phyloP scores from a whole-genome alignment of 257 asterid species.

The Solanum microdontum region DNA sequence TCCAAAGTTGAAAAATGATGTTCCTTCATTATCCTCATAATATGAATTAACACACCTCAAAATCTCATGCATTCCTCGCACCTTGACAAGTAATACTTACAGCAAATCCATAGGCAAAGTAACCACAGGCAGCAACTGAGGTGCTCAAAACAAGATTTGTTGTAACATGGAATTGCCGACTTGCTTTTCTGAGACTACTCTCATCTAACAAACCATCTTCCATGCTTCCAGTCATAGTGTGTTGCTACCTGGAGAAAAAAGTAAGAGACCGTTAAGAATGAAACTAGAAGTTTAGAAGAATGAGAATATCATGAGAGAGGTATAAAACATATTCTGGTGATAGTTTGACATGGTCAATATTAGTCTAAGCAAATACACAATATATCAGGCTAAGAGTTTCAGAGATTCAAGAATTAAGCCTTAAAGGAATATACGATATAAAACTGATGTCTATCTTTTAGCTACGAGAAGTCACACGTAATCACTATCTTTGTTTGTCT shows the following conservation, averaged over 20 bases:
- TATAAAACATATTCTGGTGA: neutral
- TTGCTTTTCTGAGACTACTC: neutral
- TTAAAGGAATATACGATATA: neutral
- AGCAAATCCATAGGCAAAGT: slow-evolving; percentile 14
- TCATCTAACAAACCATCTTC: neutral
- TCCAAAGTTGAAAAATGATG: neutral
- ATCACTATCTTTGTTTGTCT: neutral
- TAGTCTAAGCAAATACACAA: neutral
- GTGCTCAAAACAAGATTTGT: slow-evolving; percentile 3
- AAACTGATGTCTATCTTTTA: neutral
- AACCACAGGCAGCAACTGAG: slow-evolving; percentile 9
- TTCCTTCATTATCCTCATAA: neutral
- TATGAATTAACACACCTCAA: neutral
- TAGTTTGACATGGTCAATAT: neutral
- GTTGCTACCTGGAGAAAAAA: neutral
- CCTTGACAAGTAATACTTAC: slow-evolving; percentile 3
- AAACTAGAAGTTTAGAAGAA: neutral
- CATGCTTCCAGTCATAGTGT: neutral
- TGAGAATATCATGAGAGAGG: neutral
- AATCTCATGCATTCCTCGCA: neutral
- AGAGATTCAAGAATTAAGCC: neutral
- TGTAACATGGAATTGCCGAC: neutral
- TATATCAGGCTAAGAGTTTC: neutral
- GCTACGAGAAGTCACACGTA: neutral
- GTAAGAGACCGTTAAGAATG: neutral